Evolutionary conservation across 2,329 filamentous ascomycete genomes (phyloP).

Genomic region (Parascedosporium putredinis): DNA sequence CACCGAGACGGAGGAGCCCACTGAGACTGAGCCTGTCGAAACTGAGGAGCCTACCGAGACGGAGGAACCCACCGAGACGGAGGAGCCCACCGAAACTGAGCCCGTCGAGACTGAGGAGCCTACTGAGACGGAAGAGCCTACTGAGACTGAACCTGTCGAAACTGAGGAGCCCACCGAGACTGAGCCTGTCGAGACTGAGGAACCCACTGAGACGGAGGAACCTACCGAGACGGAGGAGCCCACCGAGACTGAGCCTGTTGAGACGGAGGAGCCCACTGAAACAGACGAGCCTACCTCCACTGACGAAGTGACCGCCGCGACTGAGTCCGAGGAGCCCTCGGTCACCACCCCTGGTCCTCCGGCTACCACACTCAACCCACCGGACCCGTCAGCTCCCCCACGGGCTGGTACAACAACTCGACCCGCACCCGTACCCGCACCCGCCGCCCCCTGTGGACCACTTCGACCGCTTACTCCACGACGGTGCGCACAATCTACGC

Average conservation of each 20-base stretch:
- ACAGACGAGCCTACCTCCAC: neutral
- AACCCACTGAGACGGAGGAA: too few relatives aligned
- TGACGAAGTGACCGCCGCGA: neutral
- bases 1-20: neutral
- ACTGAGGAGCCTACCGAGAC: neutral
- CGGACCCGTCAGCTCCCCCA: slow-evolving; percentile 1
- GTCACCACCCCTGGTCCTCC: neutral
- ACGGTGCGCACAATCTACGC: slow-evolving; percentile 43
- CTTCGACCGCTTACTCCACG: slow-evolving; percentile 30
- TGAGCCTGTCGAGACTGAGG: neutral
- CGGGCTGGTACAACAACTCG: slow-evolving; percentile 3
- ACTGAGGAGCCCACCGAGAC: neutral
- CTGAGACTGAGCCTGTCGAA: neutral
- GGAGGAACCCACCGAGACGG: neutral
- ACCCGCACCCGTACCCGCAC: neutral
- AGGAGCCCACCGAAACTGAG: neutral
- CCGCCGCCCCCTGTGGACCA: slow-evolving; percentile 12
- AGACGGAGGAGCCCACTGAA: neutral
- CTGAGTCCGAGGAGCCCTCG: neutral
- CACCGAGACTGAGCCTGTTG: neutral
- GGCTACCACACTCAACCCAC: too few relatives aligned
- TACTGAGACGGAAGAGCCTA: neutral
- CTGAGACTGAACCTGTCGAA: neutral
- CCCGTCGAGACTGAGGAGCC: neutral
- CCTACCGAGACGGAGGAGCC: neutral